A percentile compares a stretch with the other conserved stretches of the same genome.
phyloP scores from a whole-genome alignment of 345 rosid genomes.

The Linum tenue region DNA sequence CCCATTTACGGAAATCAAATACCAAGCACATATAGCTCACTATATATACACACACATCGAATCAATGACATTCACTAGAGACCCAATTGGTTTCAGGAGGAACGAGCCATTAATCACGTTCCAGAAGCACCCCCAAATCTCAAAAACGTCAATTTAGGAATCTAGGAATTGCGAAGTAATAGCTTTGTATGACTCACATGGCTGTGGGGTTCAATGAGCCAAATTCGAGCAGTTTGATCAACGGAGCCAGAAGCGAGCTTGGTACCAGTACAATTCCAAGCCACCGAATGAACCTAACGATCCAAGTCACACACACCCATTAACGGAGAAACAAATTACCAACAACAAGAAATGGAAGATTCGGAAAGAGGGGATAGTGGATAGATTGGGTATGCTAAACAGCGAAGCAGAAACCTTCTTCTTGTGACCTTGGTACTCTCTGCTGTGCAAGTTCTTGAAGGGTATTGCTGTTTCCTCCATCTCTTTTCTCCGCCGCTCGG shows the following conservation, averaged over 20 bases:
- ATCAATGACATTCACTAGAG: constrained; percentile 2
- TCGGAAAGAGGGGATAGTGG: background rate
- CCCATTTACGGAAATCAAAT: background rate
- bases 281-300: constrained; percentile 86
- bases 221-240: constrained; percentile 92
- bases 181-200: constrained; percentile 38
- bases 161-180: background rate
- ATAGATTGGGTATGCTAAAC: background rate
- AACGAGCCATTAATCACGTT: no score
- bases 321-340: background rate
- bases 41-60: background rate
- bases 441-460: constrained; percentile 47
- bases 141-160: no score
- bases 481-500: background rate
- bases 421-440: constrained; percentile 93
- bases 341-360: background rate
- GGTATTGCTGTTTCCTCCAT: constrained; percentile 19
- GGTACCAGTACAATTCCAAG: constrained; percentile 92
- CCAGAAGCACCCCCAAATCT: no score
- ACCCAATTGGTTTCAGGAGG: background rate
- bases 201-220: constrained; percentile 91
- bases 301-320: background rate
- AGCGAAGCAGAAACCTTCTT: constrained; percentile 48
- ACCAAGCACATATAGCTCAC: background rate
- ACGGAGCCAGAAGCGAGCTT: constrained; percentile 99